phyloP scores from a whole-genome alignment of 306 rosid genomes.

The Parietaria judaica region DNA sequence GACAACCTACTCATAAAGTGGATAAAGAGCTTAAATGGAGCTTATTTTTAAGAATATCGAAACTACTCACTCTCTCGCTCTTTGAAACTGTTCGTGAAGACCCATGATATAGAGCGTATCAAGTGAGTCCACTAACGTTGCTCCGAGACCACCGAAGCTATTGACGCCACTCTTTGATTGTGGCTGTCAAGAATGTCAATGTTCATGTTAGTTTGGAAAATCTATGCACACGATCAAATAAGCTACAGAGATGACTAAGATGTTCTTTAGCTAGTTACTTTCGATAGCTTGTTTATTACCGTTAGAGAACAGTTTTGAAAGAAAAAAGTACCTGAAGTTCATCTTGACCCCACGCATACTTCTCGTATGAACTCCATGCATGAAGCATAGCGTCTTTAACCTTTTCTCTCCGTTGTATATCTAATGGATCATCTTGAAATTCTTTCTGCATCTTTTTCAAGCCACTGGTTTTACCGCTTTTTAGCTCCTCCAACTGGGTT shows the following conservation, averaged over 20 bases:
- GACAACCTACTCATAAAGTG: too few relatives aligned
- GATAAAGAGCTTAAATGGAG: neutral
- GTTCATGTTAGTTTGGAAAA: conserved; percentile 17
- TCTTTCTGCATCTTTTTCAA: conserved; percentile 24
- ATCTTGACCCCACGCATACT: conserved; percentile 97
- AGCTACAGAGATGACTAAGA: too few relatives aligned
- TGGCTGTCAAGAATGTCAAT: conserved; percentile 51
- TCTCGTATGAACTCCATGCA: conserved; percentile 94
- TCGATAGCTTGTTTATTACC: too few relatives aligned
- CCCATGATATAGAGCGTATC: conserved; percentile 96
- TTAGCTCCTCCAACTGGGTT: conserved; percentile 59
- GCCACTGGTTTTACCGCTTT: conserved; percentile 22
- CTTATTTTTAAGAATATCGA: neutral
- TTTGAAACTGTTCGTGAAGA: conserved; percentile 80
- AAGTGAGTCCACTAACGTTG: conserved; percentile 90
- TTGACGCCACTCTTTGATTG: conserved; percentile 82
- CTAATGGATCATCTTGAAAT: conserved; percentile 56
- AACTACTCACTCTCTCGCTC: conserved; percentile 78
- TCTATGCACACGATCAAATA: neutral
- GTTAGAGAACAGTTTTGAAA: too few relatives aligned
- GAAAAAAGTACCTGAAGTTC: conserved; percentile 77
- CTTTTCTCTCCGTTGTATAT: conserved; percentile 60
- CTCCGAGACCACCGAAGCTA: conserved; percentile 99
- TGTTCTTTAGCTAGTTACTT: too few relatives aligned
- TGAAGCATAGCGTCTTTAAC: conserved; percentile 96